Conservation (phyloP, 441 rosid genomes). For the Bocquillonia castaneifolia region DNA sequence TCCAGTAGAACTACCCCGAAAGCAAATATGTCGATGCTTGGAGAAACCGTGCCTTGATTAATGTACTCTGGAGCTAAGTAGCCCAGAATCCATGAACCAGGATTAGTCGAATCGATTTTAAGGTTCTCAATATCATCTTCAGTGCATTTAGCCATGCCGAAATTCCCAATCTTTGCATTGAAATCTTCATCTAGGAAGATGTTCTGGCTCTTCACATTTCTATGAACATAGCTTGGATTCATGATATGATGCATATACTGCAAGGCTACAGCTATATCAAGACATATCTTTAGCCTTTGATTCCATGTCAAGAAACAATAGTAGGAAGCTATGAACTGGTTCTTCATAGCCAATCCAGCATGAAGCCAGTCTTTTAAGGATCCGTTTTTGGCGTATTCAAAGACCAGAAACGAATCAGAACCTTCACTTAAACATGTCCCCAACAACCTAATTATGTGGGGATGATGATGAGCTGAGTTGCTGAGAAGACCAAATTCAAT, state of each 20-base stretch:
- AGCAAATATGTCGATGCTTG: constrained; percentile 62
- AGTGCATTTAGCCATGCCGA: constrained; percentile 55
- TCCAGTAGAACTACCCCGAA: constrained; percentile 71
- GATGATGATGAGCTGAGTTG: constrained; percentile 56
- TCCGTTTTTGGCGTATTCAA: constrained; percentile 82
- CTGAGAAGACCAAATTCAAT: constrained; percentile 48
- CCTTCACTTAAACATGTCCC: constrained; percentile 57
- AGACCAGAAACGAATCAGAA: constrained; percentile 50
- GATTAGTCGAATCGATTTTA: constrained; percentile 28
- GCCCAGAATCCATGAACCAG: constrained; percentile 34
- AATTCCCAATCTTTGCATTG: constrained; percentile 73
- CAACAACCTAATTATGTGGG: constrained; percentile 62
- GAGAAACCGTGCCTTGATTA: constrained; percentile 42
- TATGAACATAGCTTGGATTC: constrained; percentile 70
- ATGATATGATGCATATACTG: constrained; percentile 79
- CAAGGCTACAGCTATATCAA: constrained; percentile 74
- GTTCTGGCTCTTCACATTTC: constrained; percentile 64
- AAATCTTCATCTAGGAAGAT: constrained; percentile 87
- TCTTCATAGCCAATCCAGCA: constrained; percentile 86
- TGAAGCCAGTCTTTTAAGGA: constrained; percentile 91
- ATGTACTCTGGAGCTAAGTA: constrained; percentile 59
- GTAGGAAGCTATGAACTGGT: constrained; percentile 86
- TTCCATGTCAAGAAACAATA: constrained; percentile 84
- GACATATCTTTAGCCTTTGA: constrained; percentile 83
- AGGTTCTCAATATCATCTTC: constrained; percentile 34